A percentile compares a stretch with the other conserved stretches of the same genome.
These are phyloP conservation scores for Chrysanthemum lavandulifolium DNA, from an alignment of 129 eudicot genomes.

Conservation along the genomic window DNA sequence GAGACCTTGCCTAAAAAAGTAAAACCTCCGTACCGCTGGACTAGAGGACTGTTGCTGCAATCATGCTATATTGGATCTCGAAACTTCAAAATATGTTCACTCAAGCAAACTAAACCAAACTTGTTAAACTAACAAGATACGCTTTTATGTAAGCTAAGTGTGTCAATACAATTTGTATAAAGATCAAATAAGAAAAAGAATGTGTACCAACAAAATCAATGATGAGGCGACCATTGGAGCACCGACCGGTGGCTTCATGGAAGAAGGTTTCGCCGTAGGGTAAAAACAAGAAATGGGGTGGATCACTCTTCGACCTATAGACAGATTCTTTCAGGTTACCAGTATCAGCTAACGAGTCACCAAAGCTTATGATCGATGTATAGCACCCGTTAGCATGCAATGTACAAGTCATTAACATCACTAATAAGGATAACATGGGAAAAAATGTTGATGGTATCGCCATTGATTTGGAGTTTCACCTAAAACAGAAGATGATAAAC, in stretches of 20 bases:
- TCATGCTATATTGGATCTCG: too few relatives aligned
- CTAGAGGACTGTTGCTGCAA: too few relatives aligned
- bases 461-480: slow-evolving; percentile 6
- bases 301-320: neutral
- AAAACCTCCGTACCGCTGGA: too few relatives aligned
- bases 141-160: too few relatives aligned
- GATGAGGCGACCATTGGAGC: slow-evolving; percentile 56
- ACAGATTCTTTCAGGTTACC: slow-evolving; percentile 41
- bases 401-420: neutral
- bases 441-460: slow-evolving; percentile 7
- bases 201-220: slow-evolving; percentile 47
- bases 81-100: too few relatives aligned
- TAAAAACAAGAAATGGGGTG: slow-evolving; percentile 21
- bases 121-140: too few relatives aligned
- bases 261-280: slow-evolving; percentile 60
- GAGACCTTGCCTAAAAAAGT: too few relatives aligned
- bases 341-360: slow-evolving; percentile 79
- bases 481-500: too few relatives aligned
- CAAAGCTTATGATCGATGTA: slow-evolving; percentile 65
- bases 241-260: slow-evolving; percentile 50
- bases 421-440: neutral
- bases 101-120: too few relatives aligned
- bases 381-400: slow-evolving; percentile 28
- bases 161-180: too few relatives aligned
- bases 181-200: too few relatives aligned